Evolutionary conservation across 2,329 filamentous ascomycete genomes (phyloP).

Genomic region (Drechslerella coelobrocha): DNA sequence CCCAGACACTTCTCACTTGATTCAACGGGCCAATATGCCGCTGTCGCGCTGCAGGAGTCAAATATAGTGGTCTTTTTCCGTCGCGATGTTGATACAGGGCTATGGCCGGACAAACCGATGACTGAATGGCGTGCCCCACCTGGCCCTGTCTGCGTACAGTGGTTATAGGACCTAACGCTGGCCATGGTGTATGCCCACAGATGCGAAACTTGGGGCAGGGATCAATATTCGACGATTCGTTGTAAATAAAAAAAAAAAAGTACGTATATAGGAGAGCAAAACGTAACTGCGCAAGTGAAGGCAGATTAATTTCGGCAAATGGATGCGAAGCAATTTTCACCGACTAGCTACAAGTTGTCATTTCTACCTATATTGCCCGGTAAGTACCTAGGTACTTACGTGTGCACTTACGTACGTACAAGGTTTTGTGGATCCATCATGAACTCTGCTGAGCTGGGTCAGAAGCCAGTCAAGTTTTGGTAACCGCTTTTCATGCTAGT

Average conservation of each 20-base stretch:
- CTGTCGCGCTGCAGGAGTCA: conserved; percentile 70
- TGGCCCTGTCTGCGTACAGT: conserved; percentile 36
- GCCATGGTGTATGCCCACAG: not conserved
- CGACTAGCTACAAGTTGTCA: too few relatives aligned
- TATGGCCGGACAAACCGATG: conserved; percentile 38
- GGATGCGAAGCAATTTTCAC: too few relatives aligned
- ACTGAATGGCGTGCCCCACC: conserved; percentile 21
- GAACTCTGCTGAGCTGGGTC: too few relatives aligned
- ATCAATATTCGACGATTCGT: not conserved
- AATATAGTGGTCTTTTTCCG: conserved; percentile 68
- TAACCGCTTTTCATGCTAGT: too few relatives aligned
- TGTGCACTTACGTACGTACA: too few relatives aligned
- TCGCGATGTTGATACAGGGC: conserved; percentile 68
- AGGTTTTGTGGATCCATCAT: too few relatives aligned
- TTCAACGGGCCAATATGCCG: conserved; percentile 68
- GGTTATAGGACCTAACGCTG: not conserved
- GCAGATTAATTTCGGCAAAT: too few relatives aligned
- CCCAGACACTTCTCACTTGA: conserved; percentile 75
- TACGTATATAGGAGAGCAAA: too few relatives aligned
- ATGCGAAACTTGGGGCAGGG: not conserved
- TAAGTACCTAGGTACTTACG: too few relatives aligned
- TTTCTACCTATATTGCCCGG: too few relatives aligned
- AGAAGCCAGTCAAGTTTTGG: too few relatives aligned
- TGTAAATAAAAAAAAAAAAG: not conserved
- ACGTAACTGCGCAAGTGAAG: too few relatives aligned